Evolutionary conservation across 805 yeast genomes (phyloP), one percentile per base, ranked within the genome.

Genomic region (Metschnikowia aberdeeniae): DNA sequence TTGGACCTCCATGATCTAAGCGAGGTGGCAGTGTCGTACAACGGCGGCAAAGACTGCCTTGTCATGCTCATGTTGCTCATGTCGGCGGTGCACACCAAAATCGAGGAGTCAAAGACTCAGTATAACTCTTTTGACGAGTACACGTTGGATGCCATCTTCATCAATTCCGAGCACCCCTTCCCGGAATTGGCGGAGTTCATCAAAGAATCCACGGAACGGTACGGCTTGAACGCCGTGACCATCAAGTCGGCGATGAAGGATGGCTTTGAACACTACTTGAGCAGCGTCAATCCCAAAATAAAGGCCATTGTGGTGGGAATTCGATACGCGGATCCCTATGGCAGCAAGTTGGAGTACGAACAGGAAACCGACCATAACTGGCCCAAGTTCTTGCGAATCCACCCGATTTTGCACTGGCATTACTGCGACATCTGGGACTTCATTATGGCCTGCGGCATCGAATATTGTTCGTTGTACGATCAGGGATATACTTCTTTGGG

Each of bases 31-130:
- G 72, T 93, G 11, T 86, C 96, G 2, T 93, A 85, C 63, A 93
- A 93, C 61, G 99, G 99, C 9, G 99, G 99, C 1, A 93, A 93
- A 60, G 99, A 93, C 66, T 93, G 98, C 57, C 77, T 90, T 38
- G 97, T 90, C 28, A 81, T 92, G 84, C 73, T 93, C 44, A 70
- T 89, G 12, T 59, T 93, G 5, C 80, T 87, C 43, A 66, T 90
- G 42, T 83, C 93, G 1, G 79, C 68, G 64, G 44, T 70, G 14
- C 67, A 68, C 51, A 52, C 57, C 14, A 63, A 58, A 47, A 52
- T 50, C 45, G 30, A 36, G 35, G 41, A 50, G 26, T 24, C 1
- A n/a, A 14, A 26, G 40, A 42, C 29, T 12, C 34, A 2, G 26
- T 3, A 22, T 22, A 22, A 22, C 4, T 22, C 26, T 22, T 22